These are phyloP conservation scores for Tolypocladium ovalisporum DNA, from an alignment of 2,329 filamentous ascomycete species.

Conservation along the genomic window DNA sequence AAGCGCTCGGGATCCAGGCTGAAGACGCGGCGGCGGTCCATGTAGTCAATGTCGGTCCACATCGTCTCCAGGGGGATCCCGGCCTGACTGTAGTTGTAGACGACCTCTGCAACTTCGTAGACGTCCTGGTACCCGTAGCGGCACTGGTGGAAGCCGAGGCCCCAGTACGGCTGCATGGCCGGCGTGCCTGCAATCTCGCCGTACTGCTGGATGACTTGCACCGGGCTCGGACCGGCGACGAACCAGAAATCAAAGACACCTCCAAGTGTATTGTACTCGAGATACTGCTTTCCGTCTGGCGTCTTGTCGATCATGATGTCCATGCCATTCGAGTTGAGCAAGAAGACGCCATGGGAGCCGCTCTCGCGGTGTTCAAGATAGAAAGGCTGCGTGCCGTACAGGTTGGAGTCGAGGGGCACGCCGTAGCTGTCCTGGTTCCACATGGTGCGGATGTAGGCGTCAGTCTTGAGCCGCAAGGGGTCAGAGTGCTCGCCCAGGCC, in stretches of 20 bases:
- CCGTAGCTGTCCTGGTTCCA: constrained; percentile 60
- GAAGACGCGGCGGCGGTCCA: constrained; percentile 46
- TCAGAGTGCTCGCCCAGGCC: constrained; percentile 72
- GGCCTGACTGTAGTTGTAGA: constrained; percentile 53
- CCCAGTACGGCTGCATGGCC: constrained; percentile 72
- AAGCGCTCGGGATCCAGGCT: constrained; percentile 59
- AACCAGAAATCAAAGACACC: constrained; percentile 74
- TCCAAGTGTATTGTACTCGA: constrained; percentile 73
- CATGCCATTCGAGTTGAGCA: constrained; percentile 66
- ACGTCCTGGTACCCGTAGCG: constrained; percentile 65
- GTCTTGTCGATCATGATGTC: constrained; percentile 61
- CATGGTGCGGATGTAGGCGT: constrained; percentile 50
- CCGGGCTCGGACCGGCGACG: constrained; percentile 59
- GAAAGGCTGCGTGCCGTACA: constrained; percentile 69
- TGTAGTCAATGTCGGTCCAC: constrained; percentile 67
- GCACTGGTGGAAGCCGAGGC: constrained; percentile 74
- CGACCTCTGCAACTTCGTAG: constrained; percentile 53
- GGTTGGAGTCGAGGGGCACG: constrained; percentile 51
- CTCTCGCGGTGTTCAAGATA: constrained; percentile 49
- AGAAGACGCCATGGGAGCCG: constrained; percentile 61
- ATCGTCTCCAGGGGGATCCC: constrained; percentile 63
- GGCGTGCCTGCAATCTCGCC: constrained; percentile 58
- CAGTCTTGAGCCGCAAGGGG: constrained; percentile 55
- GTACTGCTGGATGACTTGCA: constrained; percentile 60
- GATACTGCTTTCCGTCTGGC: constrained; percentile 48